phyloP scores from a whole-genome alignment of 352 stramenopile genomes.

The Pythium rhizo-oryzae region DNA sequence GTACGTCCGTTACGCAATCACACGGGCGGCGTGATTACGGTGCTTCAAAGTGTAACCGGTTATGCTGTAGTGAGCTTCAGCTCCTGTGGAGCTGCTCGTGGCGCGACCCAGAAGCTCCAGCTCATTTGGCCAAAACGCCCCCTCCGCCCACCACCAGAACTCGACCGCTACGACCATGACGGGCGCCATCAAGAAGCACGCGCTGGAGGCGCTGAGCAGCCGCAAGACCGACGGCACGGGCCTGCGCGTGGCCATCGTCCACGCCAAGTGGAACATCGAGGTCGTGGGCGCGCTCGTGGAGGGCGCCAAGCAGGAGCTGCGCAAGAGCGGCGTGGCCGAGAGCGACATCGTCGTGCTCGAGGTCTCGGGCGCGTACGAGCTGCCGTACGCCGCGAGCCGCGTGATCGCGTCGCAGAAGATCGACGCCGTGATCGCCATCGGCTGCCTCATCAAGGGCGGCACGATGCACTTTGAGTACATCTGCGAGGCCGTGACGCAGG shows the following conservation, averaged over 20 bases:
- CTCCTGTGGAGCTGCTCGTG: not conserved
- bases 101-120: not conserved
- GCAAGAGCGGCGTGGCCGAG: conserved; percentile 58
- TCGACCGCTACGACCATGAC: conserved; percentile 10
- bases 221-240: conserved; percentile 79
- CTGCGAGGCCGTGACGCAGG: conserved; percentile 94
- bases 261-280: conserved; percentile 87
- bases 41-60: conserved; percentile 10
- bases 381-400: conserved; percentile 94
- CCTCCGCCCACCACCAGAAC: not conserved
- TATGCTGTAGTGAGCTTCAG: not conserved
- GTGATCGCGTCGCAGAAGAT: conserved; percentile 92
- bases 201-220: conserved; percentile 65
- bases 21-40: not conserved
- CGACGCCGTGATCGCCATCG: conserved; percentile 96
- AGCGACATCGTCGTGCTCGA: conserved; percentile 72
- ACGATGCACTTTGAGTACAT: conserved; percentile 99
- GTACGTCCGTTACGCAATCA: not conserved
- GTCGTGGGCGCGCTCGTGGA: conserved; percentile 74
- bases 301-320: conserved; percentile 67
- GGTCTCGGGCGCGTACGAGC: conserved; percentile 96
- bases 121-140: not conserved
- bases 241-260: conserved; percentile 81
- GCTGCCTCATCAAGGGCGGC: conserved; percentile 96
- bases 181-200: conserved; percentile 76